Evolutionary conservation across 2,329 filamentous ascomycete species (phyloP), one percentile per base, ranked within the genome.

Genomic region (Didymella pinodella): DNA sequence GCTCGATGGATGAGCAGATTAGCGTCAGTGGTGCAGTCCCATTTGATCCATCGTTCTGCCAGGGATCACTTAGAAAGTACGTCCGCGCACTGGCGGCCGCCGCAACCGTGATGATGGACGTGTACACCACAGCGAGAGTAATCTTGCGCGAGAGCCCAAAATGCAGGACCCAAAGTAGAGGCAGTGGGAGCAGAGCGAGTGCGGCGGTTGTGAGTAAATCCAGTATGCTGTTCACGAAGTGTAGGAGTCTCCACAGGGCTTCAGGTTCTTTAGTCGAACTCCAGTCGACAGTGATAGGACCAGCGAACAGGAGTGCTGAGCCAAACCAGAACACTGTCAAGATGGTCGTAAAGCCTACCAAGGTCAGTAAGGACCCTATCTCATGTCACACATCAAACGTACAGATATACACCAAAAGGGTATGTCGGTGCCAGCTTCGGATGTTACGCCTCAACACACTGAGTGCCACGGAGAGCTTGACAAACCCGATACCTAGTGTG

Each of bases 391-490:
- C 7, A 2, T 14, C n/a, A 22, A 6, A 50, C 64, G 54, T 67
- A 81, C 81, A 75, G 45, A 83, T 79, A 14, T 78, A 69, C 1
- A 65, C 73, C 63, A 77, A 75, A 3, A 83, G 68, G 46, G 79
- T 74, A 6, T 69, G 69, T 20, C 76, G 77, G 67, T 79, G 80
- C 16, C 60, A 69, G 34, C 22, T 47, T 1, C 72, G 77, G 6
- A 72, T 68, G 14, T 76, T 68, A n/a, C 78, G 75, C 7, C 79
- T 74, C 47, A 83, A 70, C 2, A 84, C 71, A 58, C 81, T 81
- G 12, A 80, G 73, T 12, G 76, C 77, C 18, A 82, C 75, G 1
- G 82, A 83, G 7, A 83, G 73, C 67, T 84, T 84, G 61, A 81
- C 75, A 2, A 78, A 66, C 31, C 78, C 74, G 8, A 81, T 77